Evolutionary conservation across 768 basidiomycete species (phyloP).

Genomic region (Agaricus subrufescens): DNA sequence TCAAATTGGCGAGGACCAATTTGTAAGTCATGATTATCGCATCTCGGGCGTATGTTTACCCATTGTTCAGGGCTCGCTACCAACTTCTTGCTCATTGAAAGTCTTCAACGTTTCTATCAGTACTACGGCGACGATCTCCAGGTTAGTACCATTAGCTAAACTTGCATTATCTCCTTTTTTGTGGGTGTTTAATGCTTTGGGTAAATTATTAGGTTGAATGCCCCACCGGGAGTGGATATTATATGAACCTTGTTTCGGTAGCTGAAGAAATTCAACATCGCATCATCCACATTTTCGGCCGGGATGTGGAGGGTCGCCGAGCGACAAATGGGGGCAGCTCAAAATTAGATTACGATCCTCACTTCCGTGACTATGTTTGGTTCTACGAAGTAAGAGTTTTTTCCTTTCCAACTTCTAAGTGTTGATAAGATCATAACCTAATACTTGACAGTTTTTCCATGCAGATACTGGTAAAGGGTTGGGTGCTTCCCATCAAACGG

Average conservation of each 20-base stretch:
- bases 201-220: constrained; percentile 66
- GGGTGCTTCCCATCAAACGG: constrained; percentile 97
- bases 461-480: constrained; percentile 89
- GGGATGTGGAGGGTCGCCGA: constrained; percentile 79
- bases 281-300: constrained; percentile 98
- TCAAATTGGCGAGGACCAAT: constrained; percentile 97
- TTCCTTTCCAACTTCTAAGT: constrained; percentile 1
- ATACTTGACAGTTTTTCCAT: constrained; percentile 75
- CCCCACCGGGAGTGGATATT: constrained; percentile 95
- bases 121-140: constrained; percentile 93
- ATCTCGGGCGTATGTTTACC: neutral
- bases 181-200: neutral
- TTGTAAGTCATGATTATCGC: constrained; percentile 41
- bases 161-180: neutral
- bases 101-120: constrained; percentile 94
- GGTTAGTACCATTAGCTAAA: constrained; percentile 21
- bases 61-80: constrained; percentile 77
- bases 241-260: constrained; percentile 90
- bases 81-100: constrained; percentile 94
- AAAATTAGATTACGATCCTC: constrained; percentile 84
- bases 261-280: constrained; percentile 99
- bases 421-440: neutral
- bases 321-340: constrained; percentile 90
- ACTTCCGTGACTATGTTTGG: constrained; percentile 96
- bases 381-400: constrained; percentile 75